Conservation (phyloP, 1,284 basidiomycete genomes). For the Kwoniella shivajii region DNA sequence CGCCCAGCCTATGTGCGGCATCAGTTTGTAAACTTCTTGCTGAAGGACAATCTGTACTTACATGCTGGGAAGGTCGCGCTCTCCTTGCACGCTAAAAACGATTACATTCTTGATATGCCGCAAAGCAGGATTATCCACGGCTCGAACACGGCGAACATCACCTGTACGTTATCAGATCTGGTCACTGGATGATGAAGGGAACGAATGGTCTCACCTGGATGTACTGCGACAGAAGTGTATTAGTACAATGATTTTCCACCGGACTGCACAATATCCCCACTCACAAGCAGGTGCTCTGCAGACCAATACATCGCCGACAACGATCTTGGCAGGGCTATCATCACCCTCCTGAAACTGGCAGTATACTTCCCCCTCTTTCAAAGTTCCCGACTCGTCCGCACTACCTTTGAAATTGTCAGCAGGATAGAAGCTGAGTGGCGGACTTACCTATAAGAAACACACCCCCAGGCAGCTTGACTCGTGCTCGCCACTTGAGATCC, state of each 20-base stretch:
- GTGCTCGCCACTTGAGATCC: conserved; percentile 54
- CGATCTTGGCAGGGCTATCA: conserved; percentile 28
- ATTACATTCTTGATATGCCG: conserved; percentile 53
- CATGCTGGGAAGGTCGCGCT: conserved; percentile 51
- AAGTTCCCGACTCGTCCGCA: conserved; percentile 45
- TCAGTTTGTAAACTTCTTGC: too few species aligned
- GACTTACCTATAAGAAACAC: conserved; percentile 50
- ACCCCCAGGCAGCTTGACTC: conserved; percentile 42
- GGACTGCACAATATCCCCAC: background rate
- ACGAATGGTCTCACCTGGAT: conserved; percentile 15
- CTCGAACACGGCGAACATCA: conserved; percentile 46
- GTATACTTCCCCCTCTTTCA: conserved; percentile 51
- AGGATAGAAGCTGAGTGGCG: background rate
- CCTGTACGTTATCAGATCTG: conserved; percentile 35
- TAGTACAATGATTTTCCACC: background rate
- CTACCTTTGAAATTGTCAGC: conserved; percentile 34
- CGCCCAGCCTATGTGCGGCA: conserved; percentile 54
- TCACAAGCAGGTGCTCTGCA: conserved; percentile 51
- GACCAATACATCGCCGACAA: conserved; percentile 44
- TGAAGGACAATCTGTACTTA: too few species aligned
- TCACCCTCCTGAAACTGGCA: conserved; percentile 50
- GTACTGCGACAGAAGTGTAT: conserved; percentile 11
- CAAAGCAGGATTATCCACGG: conserved; percentile 46
- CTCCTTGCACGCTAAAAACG: conserved; percentile 49
- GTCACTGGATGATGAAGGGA: background rate